These are phyloP conservation scores for Calamus simplicifolius DNA, from an alignment of 176 grass and related monocot genomes.

Conservation along the genomic window DNA sequence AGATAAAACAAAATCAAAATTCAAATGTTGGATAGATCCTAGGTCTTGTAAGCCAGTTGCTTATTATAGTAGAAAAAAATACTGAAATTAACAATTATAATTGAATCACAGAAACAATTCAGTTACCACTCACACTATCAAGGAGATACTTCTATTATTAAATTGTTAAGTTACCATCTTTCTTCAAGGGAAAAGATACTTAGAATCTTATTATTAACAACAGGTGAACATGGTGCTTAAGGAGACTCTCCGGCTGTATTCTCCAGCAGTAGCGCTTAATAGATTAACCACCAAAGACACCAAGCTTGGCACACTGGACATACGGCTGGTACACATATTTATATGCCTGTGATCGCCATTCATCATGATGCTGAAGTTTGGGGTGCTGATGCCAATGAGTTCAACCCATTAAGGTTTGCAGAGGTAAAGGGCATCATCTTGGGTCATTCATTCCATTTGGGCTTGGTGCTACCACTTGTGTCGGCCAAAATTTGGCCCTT, in stretches of 20 bases:
- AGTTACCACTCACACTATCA: no score
- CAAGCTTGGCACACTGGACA: slow-evolving; percentile 47
- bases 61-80: no score
- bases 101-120: no score
- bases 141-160: no score
- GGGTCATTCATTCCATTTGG: slow-evolving; percentile 69
- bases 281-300: slow-evolving; percentile 33
- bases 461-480: slow-evolving; percentile 46
- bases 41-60: no score
- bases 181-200: no score
- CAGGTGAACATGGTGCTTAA: slow-evolving; percentile 74
- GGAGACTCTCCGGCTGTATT: slow-evolving; percentile 78
- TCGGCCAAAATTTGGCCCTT: slow-evolving; percentile 70
- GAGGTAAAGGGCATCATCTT: slow-evolving; percentile 57
- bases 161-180: no score
- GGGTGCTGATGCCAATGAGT: slow-evolving; percentile 44
- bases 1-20: no score
- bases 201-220: neutral
- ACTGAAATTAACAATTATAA: no score
- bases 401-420: slow-evolving; percentile 66
- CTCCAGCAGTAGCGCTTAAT: slow-evolving; percentile 36
- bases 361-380: slow-evolving; percentile 60
- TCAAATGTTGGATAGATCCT: no score
- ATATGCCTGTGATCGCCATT: slow-evolving; percentile 38
- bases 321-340: slow-evolving; percentile 45